Evolutionary conservation across 352 stramenopile species (phyloP), one percentile per base, ranked within the genome.

Genomic region (Globisporangium sylvaticum): DNA sequence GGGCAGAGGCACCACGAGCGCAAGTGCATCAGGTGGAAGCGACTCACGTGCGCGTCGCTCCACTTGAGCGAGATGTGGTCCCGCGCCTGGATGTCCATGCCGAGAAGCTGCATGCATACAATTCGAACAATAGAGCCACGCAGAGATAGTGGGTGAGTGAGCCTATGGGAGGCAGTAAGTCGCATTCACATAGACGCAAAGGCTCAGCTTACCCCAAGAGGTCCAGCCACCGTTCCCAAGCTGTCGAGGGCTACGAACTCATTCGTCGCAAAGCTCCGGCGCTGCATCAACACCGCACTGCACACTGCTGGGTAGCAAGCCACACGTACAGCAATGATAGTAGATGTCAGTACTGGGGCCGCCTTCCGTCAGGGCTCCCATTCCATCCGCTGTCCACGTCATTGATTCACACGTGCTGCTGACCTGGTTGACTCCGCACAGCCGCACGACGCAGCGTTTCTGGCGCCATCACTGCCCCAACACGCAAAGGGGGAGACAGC

Each of bases 21-120:
- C 58, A 95, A 61, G 63, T 95, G 87, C 50, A 91, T 62, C 39
- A 91, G 65, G 44, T 95, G 84, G 65, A 88, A 93, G 54, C 83
- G 87, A 61, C 84, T 91, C 24, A 68, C 69, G 37, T 76, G 80
- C 15, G 80, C 87, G 52, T 95, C 84, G 60, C 81, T 82, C 87
- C 87, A 95, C 48, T 86, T 85, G 66, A 95, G 74, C 56, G 78
- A 80, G 37, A 95, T 88, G 67, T 84, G 88, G 62, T 94, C 84
- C 44, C 79, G 81, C 25, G 82, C 68, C 58, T 90, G 79, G 56
- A 91, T 84, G 46, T 94, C 81, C 69, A 92, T 84, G 15, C 80
- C 76, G 24, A 85, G 71, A 10, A 92, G 70, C 84, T 92, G 59
- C 39, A 55, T 56, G 8, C 14, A 32, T 15, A 39, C 20, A 67